phyloP scores from a whole-genome alignment of 352 stramenopile genomes.

The Phytophthora citricola region DNA sequence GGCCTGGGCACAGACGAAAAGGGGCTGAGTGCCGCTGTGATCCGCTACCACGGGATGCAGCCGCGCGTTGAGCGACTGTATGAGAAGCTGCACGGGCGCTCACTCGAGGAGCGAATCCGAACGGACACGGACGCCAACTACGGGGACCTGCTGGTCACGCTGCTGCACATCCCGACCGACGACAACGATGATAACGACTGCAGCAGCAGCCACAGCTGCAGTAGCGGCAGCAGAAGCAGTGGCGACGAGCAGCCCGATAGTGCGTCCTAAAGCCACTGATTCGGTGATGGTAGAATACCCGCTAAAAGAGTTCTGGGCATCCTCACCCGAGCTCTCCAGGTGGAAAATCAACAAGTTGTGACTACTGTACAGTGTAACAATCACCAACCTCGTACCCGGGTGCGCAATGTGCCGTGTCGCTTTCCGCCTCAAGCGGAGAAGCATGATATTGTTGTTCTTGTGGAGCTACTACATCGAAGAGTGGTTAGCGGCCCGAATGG shows the following conservation, averaged over 20 bases:
- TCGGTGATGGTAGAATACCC: no score
- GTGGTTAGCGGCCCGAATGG: no score
- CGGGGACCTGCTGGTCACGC: conserved; percentile 51
- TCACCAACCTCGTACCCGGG: not conserved
- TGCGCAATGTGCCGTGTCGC: no score
- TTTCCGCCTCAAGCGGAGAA: no score
- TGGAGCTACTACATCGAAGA: no score
- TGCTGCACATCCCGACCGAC: conserved; percentile 49
- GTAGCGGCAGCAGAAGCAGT: conserved; percentile 5
- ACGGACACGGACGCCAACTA: conserved; percentile 68
- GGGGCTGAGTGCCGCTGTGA: conserved; percentile 53
- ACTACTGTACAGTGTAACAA: conserved; percentile 19
- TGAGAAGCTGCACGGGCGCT: conserved; percentile 49
- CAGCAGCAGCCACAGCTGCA: not conserved
- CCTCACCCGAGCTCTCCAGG: not conserved
- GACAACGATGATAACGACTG: not conserved
- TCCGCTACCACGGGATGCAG: conserved; percentile 65
- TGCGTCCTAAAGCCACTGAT: conserved; percentile 3
- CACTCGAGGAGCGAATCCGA: conserved; percentile 60
- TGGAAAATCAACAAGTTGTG: conserved; percentile 16
- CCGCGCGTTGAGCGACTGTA: conserved; percentile 47
- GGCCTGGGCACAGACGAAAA: conserved; percentile 66
- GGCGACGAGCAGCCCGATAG: conserved; percentile 8
- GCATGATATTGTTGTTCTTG: no score
- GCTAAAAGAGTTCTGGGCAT: no score